phyloP scores from a whole-genome alignment of 768 basidiomycete genomes.

The Candolleomyces aberdarensis region DNA sequence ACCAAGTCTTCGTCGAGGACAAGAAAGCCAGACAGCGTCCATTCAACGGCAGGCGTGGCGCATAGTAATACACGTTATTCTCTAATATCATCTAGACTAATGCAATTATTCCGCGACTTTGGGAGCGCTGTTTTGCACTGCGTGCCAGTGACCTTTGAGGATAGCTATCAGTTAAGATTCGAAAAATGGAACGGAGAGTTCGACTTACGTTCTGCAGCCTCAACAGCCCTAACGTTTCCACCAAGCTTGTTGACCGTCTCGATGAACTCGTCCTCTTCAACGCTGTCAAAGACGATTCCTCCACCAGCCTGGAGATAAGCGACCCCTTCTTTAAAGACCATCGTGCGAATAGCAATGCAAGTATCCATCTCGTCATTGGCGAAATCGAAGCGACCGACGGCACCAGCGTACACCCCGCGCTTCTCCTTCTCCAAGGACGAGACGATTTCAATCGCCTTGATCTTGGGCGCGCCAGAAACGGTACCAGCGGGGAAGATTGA shows the following conservation, averaged over 20 bases:
- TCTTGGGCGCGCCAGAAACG: slow-evolving; percentile 97
- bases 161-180: slow-evolving; percentile 16
- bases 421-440: slow-evolving; percentile 83
- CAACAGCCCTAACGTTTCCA: slow-evolving; percentile 82
- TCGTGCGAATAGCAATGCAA: slow-evolving; percentile 97
- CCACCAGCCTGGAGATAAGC: slow-evolving; percentile 96
- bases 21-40: slow-evolving; percentile 22
- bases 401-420: slow-evolving; percentile 94
- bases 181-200: background rate
- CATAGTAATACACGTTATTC: slow-evolving; percentile 15
- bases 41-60: slow-evolving; percentile 2
- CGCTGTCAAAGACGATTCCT: slow-evolving; percentile 95
- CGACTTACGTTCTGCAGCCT: slow-evolving; percentile 81
- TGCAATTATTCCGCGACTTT: slow-evolving; percentile 17
- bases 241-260: slow-evolving; percentile 95
- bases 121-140: slow-evolving; percentile 48
- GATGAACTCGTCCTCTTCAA: slow-evolving; percentile 95
- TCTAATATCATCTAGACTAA: slow-evolving; percentile 17
- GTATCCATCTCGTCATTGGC: slow-evolving; percentile 94
- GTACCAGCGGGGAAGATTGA: slow-evolving; percentile 99
- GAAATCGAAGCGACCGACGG: slow-evolving; percentile 97
- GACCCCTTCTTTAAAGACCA: slow-evolving; percentile 91
- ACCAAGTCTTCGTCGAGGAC: slow-evolving; percentile 25
- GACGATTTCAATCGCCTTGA: slow-evolving; percentile 95
- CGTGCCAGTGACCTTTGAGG: slow-evolving; percentile 63